Percentiles rank a stretch among this genome's conserved stretches.
Conservation (phyloP, 345 rosid genomes). For the Gossypium mustelinum region DNA sequence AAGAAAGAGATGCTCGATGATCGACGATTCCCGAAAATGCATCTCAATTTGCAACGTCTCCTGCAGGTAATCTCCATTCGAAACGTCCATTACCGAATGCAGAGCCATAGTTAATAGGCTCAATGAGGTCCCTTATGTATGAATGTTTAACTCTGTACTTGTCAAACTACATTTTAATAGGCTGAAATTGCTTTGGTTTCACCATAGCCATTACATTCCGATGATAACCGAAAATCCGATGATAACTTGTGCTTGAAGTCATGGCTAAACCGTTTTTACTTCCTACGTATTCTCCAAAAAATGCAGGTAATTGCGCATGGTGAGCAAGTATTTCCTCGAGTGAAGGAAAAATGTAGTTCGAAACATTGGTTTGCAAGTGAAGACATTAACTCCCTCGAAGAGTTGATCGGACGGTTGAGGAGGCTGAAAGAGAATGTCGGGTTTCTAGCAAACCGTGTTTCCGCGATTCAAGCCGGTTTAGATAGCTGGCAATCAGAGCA, state of each 20-base stretch:
- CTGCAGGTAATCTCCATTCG: constrained; percentile 56
- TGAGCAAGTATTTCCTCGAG: constrained; percentile 93
- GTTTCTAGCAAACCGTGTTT: constrained; percentile 85
- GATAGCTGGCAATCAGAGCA: constrained; percentile 98
- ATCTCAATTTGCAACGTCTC: constrained; percentile 86
- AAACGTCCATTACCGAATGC: background rate
- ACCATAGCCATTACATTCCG: background rate
- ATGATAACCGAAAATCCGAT: background rate
- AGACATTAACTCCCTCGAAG: constrained; percentile 68
- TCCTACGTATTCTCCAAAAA: background rate
- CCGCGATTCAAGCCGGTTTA: constrained; percentile 83
- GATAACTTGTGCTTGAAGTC: background rate
- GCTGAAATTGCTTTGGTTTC: background rate
- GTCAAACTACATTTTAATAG: background rate
- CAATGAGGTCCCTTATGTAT: background rate
- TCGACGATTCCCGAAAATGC: constrained; percentile 89
- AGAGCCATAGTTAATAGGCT: background rate
- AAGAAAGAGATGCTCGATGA: constrained; percentile 94
- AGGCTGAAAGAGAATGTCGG: constrained; percentile 91
- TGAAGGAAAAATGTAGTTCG: constrained; percentile 70
- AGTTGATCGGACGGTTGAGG: constrained; percentile 72
- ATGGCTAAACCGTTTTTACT: background rate
- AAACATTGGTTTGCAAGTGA: constrained; percentile 70
- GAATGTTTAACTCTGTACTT: background rate
- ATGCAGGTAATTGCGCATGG: constrained; percentile 86